These are phyloP conservation scores for Lactuca saligna DNA, from an alignment of 129 eudicot species.

Conservation along the genomic window DNA sequence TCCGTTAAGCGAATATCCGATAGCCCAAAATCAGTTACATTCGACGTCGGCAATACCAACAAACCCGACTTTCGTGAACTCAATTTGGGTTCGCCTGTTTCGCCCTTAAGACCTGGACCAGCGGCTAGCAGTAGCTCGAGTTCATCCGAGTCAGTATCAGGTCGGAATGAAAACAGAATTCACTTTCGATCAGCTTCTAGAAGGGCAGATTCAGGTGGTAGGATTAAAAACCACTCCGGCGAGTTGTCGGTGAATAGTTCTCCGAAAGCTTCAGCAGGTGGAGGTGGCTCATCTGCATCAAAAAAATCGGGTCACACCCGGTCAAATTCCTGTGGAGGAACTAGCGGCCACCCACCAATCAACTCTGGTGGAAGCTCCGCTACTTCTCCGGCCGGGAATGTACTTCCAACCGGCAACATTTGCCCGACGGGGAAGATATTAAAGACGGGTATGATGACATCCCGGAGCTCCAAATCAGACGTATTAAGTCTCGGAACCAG, in stretches of 20 bases:
- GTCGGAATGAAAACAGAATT: constrained; percentile 29
- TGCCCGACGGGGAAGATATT: constrained; percentile 71
- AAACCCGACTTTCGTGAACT: constrained; percentile 84
- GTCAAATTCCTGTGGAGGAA: constrained; percentile 40
- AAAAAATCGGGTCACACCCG: constrained; percentile 53
- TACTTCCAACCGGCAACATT: constrained; percentile 80
- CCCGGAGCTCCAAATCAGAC: constrained; percentile 46
- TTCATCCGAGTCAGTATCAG: constrained; percentile 89
- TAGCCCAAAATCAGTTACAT: constrained; percentile 47
- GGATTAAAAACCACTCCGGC: constrained; percentile 54
- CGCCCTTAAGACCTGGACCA: constrained; percentile 52
- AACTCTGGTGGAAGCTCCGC: constrained; percentile 49
- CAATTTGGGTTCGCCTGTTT: constrained; percentile 79
- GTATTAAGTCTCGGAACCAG: constrained; percentile 64
- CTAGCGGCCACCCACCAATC: background rate
- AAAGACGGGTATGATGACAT: constrained; percentile 63
- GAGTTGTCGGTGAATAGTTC: constrained; percentile 73
- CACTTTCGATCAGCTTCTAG: constrained; percentile 4
- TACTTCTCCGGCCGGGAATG: constrained; percentile 60
- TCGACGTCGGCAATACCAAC: constrained; percentile 36
- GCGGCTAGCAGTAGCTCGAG: constrained; percentile 67
- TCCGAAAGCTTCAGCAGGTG: constrained; percentile 38
- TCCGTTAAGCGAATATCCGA: constrained; percentile 53
- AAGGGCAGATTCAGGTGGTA: constrained; percentile 33
- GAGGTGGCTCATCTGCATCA: constrained; percentile 23